Percentiles rank a stretch among this genome's conserved stretches.
phyloP scores from a whole-genome alignment of 768 basidiomycete genomes.

The Pleurotus pulmonarius region DNA sequence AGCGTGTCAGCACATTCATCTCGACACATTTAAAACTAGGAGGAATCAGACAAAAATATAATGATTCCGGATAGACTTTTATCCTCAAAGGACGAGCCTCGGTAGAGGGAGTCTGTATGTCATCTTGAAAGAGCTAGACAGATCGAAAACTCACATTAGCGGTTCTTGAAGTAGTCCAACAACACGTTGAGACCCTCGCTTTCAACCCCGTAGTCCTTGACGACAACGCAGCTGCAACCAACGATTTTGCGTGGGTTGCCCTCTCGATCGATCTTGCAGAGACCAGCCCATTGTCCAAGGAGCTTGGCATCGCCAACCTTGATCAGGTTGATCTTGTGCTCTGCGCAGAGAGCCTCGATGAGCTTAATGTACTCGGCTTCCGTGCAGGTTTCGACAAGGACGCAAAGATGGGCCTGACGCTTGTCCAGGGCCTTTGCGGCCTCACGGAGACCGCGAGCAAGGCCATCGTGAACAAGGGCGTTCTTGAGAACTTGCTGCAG shows the following conservation, averaged over 20 bases:
- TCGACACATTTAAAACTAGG: neutral
- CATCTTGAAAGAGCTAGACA: slow-evolving; percentile 42
- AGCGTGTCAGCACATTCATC: too few relatives aligned
- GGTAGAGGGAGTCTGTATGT: slow-evolving; percentile 92
- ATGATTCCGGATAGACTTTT: slow-evolving; percentile 87
- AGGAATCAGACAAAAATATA: slow-evolving; percentile 66
- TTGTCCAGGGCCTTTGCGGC: slow-evolving; percentile 98
- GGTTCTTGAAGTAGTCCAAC: slow-evolving; percentile 95
- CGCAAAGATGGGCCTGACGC: slow-evolving; percentile 97
- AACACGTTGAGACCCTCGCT: slow-evolving; percentile 93
- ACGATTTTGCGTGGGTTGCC: slow-evolving; percentile 97
- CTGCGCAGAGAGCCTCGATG: slow-evolving; percentile 98
- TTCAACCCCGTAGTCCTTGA: slow-evolving; percentile 96
- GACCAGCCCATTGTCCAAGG: slow-evolving; percentile 96
- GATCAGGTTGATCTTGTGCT: slow-evolving; percentile 99
- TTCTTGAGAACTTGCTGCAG: slow-evolving; percentile 97
- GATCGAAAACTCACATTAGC: slow-evolving; percentile 43
- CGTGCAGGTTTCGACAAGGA: slow-evolving; percentile 97
- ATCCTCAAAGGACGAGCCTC: slow-evolving; percentile 71
- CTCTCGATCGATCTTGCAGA: slow-evolving; percentile 99
- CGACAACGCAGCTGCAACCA: slow-evolving; percentile 91
- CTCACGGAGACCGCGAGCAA: slow-evolving; percentile 96
- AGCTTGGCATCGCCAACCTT: slow-evolving; percentile 98
- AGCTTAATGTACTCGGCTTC: slow-evolving; percentile 99
- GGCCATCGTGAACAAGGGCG: slow-evolving; percentile 96